phyloP scores from a whole-genome alignment of 352 stramenopile species.

The Globisporangium parvum region DNA sequence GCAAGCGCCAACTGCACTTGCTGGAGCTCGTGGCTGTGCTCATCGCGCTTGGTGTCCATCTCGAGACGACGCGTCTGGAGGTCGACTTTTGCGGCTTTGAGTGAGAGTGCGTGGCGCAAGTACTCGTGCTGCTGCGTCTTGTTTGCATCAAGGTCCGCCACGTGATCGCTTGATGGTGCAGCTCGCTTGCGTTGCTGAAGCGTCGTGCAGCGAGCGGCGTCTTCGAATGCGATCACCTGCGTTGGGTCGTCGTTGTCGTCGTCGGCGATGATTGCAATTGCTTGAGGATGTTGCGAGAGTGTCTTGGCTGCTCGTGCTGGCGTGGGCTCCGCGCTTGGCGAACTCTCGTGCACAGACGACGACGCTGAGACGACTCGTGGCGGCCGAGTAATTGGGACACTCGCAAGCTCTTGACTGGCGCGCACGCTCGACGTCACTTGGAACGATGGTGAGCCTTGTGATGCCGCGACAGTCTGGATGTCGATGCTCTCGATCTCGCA shows the following conservation, averaged over 20 bases:
- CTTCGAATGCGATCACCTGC: not conserved
- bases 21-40: constrained; percentile 31
- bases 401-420: not conserved
- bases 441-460: not conserved
- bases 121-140: constrained; percentile 22
- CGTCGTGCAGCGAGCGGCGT: not conserved
- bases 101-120: constrained; percentile 28
- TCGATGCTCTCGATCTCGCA: constrained; percentile 5
- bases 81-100: constrained; percentile 36
- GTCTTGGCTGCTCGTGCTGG: not conserved
- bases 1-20: constrained; percentile 38
- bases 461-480: not conserved
- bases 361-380: not conserved
- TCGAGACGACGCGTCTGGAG: constrained; percentile 38
- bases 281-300: not conserved
- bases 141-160: not conserved
- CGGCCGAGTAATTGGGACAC: not conserved
- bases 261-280: not conserved
- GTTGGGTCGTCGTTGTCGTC: constrained; percentile 1
- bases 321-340: too few species aligned
- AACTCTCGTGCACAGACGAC: not conserved
- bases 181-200: constrained; percentile 5
- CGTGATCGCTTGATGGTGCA: not conserved
- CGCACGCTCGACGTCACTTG: not conserved
- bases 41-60: constrained; percentile 37